phyloP scores from a whole-genome alignment of 192 early-diverging fungal genomes.

The Neocallimastix lanati region DNA sequence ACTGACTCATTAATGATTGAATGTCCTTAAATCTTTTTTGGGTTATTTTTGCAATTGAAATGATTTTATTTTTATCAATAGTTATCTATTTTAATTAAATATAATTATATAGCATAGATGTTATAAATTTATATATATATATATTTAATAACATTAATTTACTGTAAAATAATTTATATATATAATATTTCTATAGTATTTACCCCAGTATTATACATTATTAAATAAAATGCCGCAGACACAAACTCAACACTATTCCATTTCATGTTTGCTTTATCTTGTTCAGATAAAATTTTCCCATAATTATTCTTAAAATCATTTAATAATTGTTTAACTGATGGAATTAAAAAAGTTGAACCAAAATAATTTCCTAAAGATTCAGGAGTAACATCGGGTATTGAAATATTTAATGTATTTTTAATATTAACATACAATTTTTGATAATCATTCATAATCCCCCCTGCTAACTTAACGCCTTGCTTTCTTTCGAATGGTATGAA shows the following conservation, averaged over 20 bases:
- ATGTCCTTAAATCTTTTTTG: not conserved
- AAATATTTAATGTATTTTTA: not conserved
- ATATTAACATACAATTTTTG: not conserved
- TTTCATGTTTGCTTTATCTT: not conserved
- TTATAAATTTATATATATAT: too few species aligned
- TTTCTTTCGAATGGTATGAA: not conserved
- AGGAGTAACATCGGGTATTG: not conserved
- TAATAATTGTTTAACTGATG: not conserved
- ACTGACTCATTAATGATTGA: not conserved
- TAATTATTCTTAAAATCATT: not conserved
- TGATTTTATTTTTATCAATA: not conserved
- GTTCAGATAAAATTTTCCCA: not conserved
- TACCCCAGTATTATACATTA: not conserved
- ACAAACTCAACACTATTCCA: not conserved
- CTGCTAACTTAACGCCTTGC: not conserved
- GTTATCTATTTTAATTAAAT: not conserved
- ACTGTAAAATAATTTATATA: too few species aligned
- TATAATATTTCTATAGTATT: too few species aligned
- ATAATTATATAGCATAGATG: too few species aligned
- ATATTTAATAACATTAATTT: too few species aligned
- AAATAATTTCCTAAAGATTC: not conserved
- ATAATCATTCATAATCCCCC: not conserved
- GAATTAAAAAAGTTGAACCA: not conserved
- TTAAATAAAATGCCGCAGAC: not conserved
- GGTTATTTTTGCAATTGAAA: not conserved